Evolutionary conservation across 192 early-diverging fungal genomes (phyloP), one percentile per base, ranked within the genome.

Genomic region (Linnemannia zychae): DNA sequence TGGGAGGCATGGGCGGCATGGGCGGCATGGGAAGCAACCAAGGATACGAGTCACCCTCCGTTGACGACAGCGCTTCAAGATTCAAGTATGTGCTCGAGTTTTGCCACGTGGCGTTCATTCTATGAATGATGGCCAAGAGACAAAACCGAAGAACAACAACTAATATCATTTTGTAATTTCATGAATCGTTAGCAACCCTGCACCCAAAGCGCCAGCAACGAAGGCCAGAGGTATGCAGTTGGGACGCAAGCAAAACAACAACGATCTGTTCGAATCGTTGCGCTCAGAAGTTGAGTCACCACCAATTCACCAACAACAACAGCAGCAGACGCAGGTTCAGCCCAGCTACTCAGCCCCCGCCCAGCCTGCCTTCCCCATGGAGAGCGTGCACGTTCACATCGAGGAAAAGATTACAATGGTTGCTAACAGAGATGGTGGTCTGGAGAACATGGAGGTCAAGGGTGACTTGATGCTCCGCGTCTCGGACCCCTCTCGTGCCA

Each of bases 361-460:
- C 1, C 48, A 37, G 33, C 67, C 89, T 2, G 82, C 67, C 24
- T 46, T 89, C 24, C 82, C 90, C 69, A 86, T 88, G 81, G 89
- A 88, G 60, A 97, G 94, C 37, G 95, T 99, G 16, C 97, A 99
- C 75, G 81, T 97, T 24, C 85, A 91, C 53, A 90, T 98, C 24
- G 95, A 96, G 67, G 98, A 99, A 88, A 94, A 92, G 75, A 96
- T 99, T 73, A 90, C 92, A 6, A 92, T 95, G 22, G 85, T 92
- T 50, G 92, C 94, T 46, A 96, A 96, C 79, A 90, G 94, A 53
- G 98, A 99, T 76, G 97, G 97, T 48, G 98, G 95, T 16, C 84
- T 98, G 16, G 94, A 98, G 79, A 92, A 89, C 68, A 90, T 99
- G 90, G 97, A 99, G 67, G 93, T 98, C 63, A 98, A 97, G 85